Evolutionary conservation across 306 rosid species (phyloP).

Genomic region (Castanopsis chinensis): DNA sequence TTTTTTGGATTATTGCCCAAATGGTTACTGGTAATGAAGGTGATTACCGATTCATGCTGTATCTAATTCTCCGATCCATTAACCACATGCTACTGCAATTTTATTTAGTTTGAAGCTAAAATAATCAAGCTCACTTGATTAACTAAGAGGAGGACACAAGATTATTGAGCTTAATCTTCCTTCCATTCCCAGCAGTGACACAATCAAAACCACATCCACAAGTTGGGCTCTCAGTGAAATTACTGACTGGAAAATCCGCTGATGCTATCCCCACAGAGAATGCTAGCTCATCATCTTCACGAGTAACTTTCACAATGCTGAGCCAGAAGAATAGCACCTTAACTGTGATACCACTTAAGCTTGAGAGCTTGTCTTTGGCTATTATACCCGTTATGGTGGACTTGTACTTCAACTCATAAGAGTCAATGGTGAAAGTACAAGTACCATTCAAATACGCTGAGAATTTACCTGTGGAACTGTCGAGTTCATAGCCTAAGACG

Average conservation of each 20-base stretch:
- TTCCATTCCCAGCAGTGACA: constrained; percentile 5
- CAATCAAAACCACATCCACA: constrained; percentile 69
- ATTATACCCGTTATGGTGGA: constrained; percentile 48
- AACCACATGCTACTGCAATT: neutral
- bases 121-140: neutral
- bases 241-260: constrained; percentile 40
- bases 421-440: constrained; percentile 34
- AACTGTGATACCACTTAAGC: constrained; percentile 43
- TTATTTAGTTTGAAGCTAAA: neutral
- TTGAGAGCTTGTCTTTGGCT: constrained; percentile 35
- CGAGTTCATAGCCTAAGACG: constrained; percentile 36
- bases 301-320: constrained; percentile 36
- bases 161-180: constrained; percentile 6
- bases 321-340: constrained; percentile 48
- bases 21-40: neutral
- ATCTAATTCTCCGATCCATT: neutral
- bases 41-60: neutral
- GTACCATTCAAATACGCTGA: constrained; percentile 37
- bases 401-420: constrained; percentile 48
- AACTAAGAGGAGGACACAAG: constrained; percentile 17
- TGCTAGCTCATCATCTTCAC: constrained; percentile 31
- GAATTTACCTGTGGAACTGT: constrained; percentile 48
- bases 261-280: constrained; percentile 60
- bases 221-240: constrained; percentile 44
- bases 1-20: neutral